Percentiles rank a stretch among this genome's conserved stretches.
Evolutionary conservation across 495 filamentous ascomycete species (phyloP).

Genomic region (Hapsidospora chrysogenum): DNA sequence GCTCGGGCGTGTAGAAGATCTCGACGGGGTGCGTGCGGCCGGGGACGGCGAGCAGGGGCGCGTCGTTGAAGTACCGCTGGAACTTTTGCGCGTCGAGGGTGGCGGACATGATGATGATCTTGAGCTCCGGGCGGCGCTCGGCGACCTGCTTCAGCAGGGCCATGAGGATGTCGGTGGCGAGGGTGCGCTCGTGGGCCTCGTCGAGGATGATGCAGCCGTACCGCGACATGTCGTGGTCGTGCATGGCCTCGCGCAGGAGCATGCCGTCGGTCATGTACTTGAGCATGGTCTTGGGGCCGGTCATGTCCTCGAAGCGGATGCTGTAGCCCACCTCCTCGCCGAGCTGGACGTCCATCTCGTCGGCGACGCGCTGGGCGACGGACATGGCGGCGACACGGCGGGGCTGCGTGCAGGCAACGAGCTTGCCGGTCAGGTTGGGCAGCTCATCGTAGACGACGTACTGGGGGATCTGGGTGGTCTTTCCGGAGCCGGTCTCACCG

Average conservation of each 20-base stretch:
- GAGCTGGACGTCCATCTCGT: conserved; percentile 87
- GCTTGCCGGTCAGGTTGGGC: conserved; percentile 64
- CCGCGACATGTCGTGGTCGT: conserved; percentile 74
- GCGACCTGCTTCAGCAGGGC: conserved; percentile 81
- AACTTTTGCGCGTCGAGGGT: conserved; percentile 96
- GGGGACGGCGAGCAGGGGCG: conserved; percentile 83
- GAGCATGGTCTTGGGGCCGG: conserved; percentile 72
- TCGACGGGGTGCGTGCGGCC: conserved; percentile 94
- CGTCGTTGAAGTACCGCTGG: conserved; percentile 91
- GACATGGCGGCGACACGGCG: conserved; percentile 98
- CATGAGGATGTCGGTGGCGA: conserved; percentile 94
- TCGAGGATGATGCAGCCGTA: conserved; percentile 99
- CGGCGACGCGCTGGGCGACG: conserved; percentile 92
- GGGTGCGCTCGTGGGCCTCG: conserved; percentile 90
- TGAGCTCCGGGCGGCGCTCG: conserved; percentile 62
- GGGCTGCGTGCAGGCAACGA: conserved; percentile 95
- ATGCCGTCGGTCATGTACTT: conserved; percentile 99
- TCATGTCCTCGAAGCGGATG: conserved; percentile 97
- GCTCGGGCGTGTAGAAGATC: conserved; percentile 95
- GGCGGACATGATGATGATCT: conserved; percentile 97
- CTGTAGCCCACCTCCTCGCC: conserved; percentile 97
- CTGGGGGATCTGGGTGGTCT: conserved; percentile 97
- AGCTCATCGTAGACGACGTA: conserved; percentile 96
- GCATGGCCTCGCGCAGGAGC: conserved; percentile 95
- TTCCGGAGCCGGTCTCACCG: conserved; percentile 97